Base-by-base conservation (phyloP, 2,329 filamentous ascomycete genomes). In the Pestalotiopsis sp. region DNA sequence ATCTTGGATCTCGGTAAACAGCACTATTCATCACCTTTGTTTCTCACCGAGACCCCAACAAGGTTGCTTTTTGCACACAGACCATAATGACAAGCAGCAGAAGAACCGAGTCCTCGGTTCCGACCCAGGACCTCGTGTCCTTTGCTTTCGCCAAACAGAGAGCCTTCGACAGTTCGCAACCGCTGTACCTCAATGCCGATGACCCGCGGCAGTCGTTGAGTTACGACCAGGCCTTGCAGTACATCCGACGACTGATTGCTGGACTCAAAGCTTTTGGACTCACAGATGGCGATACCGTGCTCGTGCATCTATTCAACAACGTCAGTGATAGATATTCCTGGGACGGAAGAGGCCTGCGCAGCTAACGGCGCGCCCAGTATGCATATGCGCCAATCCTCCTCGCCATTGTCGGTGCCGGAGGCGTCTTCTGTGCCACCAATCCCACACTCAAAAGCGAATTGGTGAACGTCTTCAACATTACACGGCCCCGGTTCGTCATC, bases 351-450 rank as follows among this genome's bases (percentile, higher is more conserved):
- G 45, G 20, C 45, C 45, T 52, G 45, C 45, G 45, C 45, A 52
- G 45, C 45, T 52, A 52, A 52, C 45, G 17, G 45, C 45, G 45
- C 45, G 45, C 45, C 77, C 80, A 81, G 76, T 77, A 82, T 71
- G 72, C 77, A 61, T 84, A 82, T 71, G 79, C 80, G 6, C 67
- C 82, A 20, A 69, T 84, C 11, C 79, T 78, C 65, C 72, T 83
- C 12, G 80, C 76, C n/a, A 81, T 83, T 67, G 81, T 86, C 70
- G 84, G 83, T 27, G 81, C 83, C 45, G 82, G 82, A 17, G 84
- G 82, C 65, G 77, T 84, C 56, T 86, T 84, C 74, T 84, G 85
- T 71, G 85, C 84, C n/a, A 81, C 83, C 17, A 88, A 87, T 71
- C 81, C 83, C 4, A 79, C 80, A 14, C 86, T 83, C 71, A 84